Base-by-base conservation (phyloP, 129 eudicot genomes). In the Heracleum sosnowskyi region DNA sequence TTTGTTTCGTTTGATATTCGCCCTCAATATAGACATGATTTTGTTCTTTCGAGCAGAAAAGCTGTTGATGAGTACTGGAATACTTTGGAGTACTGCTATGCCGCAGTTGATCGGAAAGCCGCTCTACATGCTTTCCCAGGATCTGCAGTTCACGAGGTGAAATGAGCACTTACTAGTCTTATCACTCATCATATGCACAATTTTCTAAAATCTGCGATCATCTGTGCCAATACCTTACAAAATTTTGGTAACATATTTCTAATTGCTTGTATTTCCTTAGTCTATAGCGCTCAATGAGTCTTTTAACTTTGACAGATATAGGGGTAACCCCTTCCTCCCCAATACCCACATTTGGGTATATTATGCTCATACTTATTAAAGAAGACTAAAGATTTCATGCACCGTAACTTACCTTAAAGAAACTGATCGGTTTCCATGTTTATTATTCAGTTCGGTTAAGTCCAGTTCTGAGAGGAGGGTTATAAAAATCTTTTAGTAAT, bases 51-150 rank as follows among this genome's bases (percentile, higher is more conserved):
- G 63, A 91, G 85, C 83, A 88, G 84, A 82, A 89, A 84, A 83
- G 93, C 86, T 77, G 91, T 91, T 53, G 92, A 95, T 76, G 96
- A 91, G 63, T 95, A 95, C 80, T 95, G 98, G 98, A 86, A 81
- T 35, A 95, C 92, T 29, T 87, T 95, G 86, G 98, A 95, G 87
- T 95, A 90, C 86, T 90, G 92, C 76, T 95, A 95, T 82, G 88
- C 96, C 45, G 92, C 97, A 81, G 89, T 93, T 81, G 89, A 90
- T 79, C 78, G 93, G 49, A 87, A 85, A 83, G 92, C 97, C 79
- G 98, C 98, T 80, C 68, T 87, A 69, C 93, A 82, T 83, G 94
- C 97, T 39, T 95, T 95, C 81, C 98, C 98, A 60, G 98, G 98
- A 81, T 91, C 93, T 78, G 86, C 86, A 42, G 97, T 95, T 76